Conservation (phyloP, 2,329 filamentous ascomycete genomes). For the Hypoxylon sp. region DNA sequence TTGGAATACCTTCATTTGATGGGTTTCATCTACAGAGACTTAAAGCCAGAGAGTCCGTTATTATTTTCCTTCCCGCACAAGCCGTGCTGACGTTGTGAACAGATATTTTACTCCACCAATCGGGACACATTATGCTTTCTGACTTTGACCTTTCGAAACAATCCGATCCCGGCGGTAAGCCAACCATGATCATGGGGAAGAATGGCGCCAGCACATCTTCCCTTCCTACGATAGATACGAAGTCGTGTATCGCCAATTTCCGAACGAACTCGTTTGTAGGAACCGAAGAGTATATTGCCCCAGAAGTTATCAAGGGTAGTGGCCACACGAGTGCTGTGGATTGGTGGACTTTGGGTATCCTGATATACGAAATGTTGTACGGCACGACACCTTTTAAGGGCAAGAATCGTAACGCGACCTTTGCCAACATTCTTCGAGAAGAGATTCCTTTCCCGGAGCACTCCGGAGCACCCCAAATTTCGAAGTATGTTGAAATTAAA, state of each 20-base stretch:
- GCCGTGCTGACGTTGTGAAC: conserved; percentile 54
- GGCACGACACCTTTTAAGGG: conserved; percentile 99
- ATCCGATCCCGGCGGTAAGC: conserved; percentile 93
- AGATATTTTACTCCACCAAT: conserved; percentile 98
- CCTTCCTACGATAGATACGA: conserved; percentile 96
- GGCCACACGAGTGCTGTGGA: conserved; percentile 98
- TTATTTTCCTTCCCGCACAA: conserved; percentile 30
- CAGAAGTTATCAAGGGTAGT: conserved; percentile 98
- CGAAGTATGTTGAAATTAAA: conserved; percentile 91
- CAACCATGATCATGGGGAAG: conserved; percentile 96
- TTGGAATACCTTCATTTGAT: conserved; percentile 97
- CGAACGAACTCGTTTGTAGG: conserved; percentile 98
- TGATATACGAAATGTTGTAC: conserved; percentile 99
- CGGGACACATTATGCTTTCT: conserved; percentile 99
- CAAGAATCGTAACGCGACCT: conserved; percentile 98
- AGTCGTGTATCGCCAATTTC: conserved; percentile 98
- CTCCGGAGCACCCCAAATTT: conserved; percentile 84
- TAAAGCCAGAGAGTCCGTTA: conserved; percentile 95
- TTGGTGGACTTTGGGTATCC: conserved; percentile 98
- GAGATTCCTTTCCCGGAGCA: conserved; percentile 97
- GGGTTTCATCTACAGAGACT: conserved; percentile 98
- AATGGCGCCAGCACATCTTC: conserved; percentile 89
- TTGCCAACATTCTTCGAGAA: conserved; percentile 95
- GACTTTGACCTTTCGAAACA: conserved; percentile 99
- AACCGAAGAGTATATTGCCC: conserved; percentile 98